Evolutionary conservation across 345 rosid genomes (phyloP).

Genomic region (Lepidium africanum): DNA sequence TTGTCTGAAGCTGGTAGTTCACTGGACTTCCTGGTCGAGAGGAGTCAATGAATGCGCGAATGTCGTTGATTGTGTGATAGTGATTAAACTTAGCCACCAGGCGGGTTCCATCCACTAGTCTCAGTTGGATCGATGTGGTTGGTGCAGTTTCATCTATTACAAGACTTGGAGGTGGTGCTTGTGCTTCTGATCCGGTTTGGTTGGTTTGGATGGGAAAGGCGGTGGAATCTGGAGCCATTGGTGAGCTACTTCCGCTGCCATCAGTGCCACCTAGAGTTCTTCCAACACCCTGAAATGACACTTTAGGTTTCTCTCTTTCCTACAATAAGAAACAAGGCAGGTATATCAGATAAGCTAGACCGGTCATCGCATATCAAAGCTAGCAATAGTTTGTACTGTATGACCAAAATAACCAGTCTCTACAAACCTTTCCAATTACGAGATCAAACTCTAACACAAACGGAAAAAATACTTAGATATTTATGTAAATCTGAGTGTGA

Average conservation of each 20-base stretch:
- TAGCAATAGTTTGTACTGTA: not conserved
- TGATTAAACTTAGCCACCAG: conserved; percentile 58
- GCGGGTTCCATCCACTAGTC: conserved; percentile 84
- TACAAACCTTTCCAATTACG: not conserved
- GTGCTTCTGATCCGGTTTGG: conserved; percentile 22
- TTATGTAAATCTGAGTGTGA: not conserved
- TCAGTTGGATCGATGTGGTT: conserved; percentile 75
- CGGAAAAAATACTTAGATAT: not conserved
- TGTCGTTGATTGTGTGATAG: conserved; percentile 58
- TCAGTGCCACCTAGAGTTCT: conserved; percentile 71
- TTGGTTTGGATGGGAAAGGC: conserved; percentile 32
- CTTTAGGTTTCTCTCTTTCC: conserved; percentile 63
- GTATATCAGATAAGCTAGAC: no score
- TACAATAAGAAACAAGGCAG: conserved; percentile 25
- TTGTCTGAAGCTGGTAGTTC: conserved; percentile 77
- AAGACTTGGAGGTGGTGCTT: conserved; percentile 30
- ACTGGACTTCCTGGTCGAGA: conserved; percentile 58
- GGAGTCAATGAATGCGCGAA: conserved; percentile 59
- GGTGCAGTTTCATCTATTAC: conserved; percentile 63
- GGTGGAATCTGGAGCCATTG: conserved; percentile 12
- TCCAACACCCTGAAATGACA: conserved; percentile 87
- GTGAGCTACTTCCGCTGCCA: conserved; percentile 17
- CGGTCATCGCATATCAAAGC: not conserved
- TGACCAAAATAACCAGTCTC: not conserved
- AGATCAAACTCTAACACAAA: not conserved